phyloP scores from a whole-genome alignment of 495 filamentous ascomycete genomes.

The Hypoxylon trugodes region DNA sequence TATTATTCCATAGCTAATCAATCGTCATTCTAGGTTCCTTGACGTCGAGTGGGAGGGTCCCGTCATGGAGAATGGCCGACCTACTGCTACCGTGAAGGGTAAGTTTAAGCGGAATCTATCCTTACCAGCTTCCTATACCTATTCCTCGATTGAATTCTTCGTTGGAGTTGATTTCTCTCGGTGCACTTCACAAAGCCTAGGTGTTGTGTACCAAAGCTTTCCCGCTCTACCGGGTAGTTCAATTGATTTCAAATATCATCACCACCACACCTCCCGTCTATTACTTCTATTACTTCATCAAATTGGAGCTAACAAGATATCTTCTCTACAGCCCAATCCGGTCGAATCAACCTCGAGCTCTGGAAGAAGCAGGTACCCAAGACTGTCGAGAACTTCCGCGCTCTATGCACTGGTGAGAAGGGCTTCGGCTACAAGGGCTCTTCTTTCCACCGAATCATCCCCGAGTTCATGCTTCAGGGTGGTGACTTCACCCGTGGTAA shows the following conservation, averaged over 20 bases:
- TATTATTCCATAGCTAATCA: constrained; percentile 44
- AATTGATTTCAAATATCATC: constrained; percentile 4
- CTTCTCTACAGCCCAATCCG: constrained; percentile 68
- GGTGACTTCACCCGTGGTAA: constrained; percentile 99
- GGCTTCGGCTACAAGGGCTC: constrained; percentile 85
- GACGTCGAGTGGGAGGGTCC: constrained; percentile 69
- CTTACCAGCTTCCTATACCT: constrained; percentile 25
- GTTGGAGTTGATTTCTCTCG: constrained; percentile 7
- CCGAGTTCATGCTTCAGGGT: constrained; percentile 98
- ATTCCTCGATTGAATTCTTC: background rate
- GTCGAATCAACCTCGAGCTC: constrained; percentile 90
- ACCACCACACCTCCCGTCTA: too few relatives aligned
- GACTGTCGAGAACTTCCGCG: constrained; percentile 93
- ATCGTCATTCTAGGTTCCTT: constrained; percentile 51
- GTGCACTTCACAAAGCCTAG: background rate
- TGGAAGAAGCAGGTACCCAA: constrained; percentile 88
- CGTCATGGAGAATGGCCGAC: constrained; percentile 65
- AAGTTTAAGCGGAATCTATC: constrained; percentile 50
- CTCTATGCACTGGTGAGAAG: constrained; percentile 92
- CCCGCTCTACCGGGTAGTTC: background rate
- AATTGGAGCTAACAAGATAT: constrained; percentile 40
- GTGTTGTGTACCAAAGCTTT: background rate
- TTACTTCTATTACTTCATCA: background rate
- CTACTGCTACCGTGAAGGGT: constrained; percentile 67
- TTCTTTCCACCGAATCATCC: constrained; percentile 95